Conservation (phyloP, 164 flowering plant species). For the Dillenia turbinata region DNA sequence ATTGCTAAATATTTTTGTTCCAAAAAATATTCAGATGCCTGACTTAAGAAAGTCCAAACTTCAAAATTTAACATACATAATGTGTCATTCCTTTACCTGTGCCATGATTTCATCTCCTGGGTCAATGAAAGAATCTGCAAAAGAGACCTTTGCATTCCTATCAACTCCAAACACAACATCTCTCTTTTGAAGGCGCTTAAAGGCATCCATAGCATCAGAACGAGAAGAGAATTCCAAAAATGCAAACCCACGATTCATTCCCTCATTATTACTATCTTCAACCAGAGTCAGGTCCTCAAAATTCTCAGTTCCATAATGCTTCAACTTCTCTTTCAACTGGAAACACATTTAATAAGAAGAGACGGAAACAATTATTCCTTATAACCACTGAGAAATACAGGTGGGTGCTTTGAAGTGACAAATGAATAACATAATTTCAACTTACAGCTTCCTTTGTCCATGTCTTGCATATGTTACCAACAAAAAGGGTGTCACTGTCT, state of each 20-base stretch:
- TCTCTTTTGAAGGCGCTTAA: conserved; percentile 81
- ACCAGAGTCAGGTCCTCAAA: conserved; percentile 83
- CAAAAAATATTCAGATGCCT: neutral
- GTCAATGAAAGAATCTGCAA: conserved; percentile 93
- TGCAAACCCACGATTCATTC: conserved; percentile 93
- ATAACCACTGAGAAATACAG: neutral
- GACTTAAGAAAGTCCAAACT: neutral
- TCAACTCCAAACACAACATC: conserved; percentile 85
- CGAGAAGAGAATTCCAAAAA: conserved; percentile 90
- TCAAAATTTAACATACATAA: neutral
- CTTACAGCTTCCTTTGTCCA: conserved; percentile 98
- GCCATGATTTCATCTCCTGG: conserved; percentile 96
- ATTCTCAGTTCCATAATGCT: conserved; percentile 67
- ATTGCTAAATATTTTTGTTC: neutral
- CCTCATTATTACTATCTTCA: conserved; percentile 72
- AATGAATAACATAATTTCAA: conserved; percentile 14
- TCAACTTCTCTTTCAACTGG: conserved; percentile 87
- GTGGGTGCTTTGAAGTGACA: too few species aligned
- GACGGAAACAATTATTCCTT: conserved; percentile 8
- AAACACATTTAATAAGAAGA: conserved; percentile 19
- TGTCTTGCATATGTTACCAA: conserved; percentile 93
- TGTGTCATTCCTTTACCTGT: conserved; percentile 47
- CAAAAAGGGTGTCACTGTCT: conserved; percentile 91
- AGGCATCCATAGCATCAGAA: conserved; percentile 94
- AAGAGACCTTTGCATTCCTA: conserved; percentile 87